Percentiles rank a stretch among this genome's conserved stretches.
Evolutionary conservation across 208 protist genomes (phyloP).

Genomic region (Herpetomonas samuelpessoai): DNA sequence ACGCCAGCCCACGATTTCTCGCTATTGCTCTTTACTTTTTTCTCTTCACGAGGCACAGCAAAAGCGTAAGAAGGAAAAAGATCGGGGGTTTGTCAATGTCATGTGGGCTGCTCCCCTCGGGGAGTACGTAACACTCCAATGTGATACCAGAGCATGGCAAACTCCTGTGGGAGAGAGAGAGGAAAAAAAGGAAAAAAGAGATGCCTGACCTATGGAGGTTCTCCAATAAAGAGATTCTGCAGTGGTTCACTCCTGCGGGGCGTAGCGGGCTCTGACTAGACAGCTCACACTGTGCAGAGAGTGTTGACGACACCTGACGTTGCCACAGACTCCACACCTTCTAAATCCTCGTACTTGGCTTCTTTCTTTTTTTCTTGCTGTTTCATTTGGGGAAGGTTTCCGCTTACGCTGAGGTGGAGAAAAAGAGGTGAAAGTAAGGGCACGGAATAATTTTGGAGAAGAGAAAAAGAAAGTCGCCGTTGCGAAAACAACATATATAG

Average conservation of each 20-base stretch:
- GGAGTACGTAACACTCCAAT: too few species aligned
- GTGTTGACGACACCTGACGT: not conserved
- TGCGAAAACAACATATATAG: too few species aligned
- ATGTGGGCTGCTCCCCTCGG: too few species aligned
- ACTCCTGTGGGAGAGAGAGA: not conserved
- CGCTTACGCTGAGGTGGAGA: too few species aligned
- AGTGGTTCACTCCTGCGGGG: not conserved
- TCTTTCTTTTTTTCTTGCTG: slow-evolving; percentile 6
- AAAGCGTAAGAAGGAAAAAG: too few species aligned
- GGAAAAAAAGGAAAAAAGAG: not conserved
- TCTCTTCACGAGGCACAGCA: too few species aligned
- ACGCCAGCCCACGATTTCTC: not conserved
- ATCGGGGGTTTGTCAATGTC: too few species aligned
- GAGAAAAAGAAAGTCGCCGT: slow-evolving; percentile 7
- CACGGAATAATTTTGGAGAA: too few species aligned
- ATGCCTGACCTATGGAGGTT: not conserved
- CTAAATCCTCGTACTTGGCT: not conserved
- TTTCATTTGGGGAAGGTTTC: too few species aligned
- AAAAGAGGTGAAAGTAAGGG: too few species aligned
- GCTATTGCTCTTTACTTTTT: not conserved
- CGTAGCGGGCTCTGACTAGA: not conserved
- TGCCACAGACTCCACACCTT: too few species aligned
- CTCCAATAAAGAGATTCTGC: not conserved
- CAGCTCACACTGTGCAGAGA: not conserved
- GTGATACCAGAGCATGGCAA: not conserved